Evolutionary conservation across 108 stramenopile species (phyloP), one percentile per base, ranked within the genome.

Genomic region (Cyclotella kingstonii): DNA sequence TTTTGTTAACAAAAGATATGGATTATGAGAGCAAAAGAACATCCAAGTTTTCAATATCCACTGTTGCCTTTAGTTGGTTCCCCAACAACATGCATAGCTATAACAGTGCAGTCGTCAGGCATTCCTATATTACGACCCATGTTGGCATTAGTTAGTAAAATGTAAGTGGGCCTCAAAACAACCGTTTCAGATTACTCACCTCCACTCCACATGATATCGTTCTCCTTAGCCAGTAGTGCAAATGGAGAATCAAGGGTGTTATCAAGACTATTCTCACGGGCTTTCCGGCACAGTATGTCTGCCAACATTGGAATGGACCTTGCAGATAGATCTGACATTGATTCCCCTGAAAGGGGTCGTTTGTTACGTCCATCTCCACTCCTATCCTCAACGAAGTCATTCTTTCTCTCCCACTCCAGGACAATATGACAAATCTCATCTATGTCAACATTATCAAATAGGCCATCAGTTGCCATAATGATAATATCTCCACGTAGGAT

Each of bases 181-280:
- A 36, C 38, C 11, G 6, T 28, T 2, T 6, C n/a, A 9, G 31
- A n/a, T 17, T 14, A 8, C 75, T 7, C 82, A 68, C 91, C 96
- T 47, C 97, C 97, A 27, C 91, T 89, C 95, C 95, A 98, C 97
- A 98, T 96, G 25, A 98, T 94, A 66, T 98, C 97, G 75, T 96
- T 98, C 36, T 98, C 97, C 62, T 97, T 97, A 14, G 96, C 96
- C 57, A 98, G 73, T 11, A 96, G 69, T 10, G 97, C 95, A 82
- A 98, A 98, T 6, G 97, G 97, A 15, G 90, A 91, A 64, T 98
- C 97, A 10, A 82, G 60, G 0, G 69, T 53, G 8, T 62, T 45
- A 60, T 94, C 90, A 22, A 96, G 73, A 54, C 90, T 90, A 36
- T 87, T 82, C 70, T 96, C 92, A 12, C 94, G 59, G 25, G 95